Evolutionary conservation across 208 protist genomes (phyloP).

Genomic region (Leishmania lainsoni): DNA sequence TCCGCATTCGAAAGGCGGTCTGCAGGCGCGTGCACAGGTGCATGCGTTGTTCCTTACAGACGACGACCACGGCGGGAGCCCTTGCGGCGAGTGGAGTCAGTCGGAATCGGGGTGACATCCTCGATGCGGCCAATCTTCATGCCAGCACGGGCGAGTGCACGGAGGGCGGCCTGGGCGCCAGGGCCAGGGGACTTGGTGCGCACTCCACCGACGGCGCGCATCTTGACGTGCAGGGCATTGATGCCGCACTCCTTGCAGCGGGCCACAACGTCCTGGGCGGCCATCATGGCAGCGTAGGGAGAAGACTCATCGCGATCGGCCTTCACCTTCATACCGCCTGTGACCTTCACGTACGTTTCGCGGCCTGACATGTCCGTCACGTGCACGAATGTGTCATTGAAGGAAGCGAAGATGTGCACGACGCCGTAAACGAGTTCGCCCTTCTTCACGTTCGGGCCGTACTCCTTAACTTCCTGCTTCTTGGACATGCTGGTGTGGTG

Average conservation of each 20-base stretch:
- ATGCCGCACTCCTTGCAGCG: slow-evolving; percentile 98
- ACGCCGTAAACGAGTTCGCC: slow-evolving; percentile 97
- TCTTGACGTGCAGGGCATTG: slow-evolving; percentile 99
- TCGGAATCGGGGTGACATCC: slow-evolving; percentile 99
- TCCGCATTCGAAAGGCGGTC: not conserved
- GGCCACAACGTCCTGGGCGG: slow-evolving; percentile 99
- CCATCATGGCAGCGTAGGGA: slow-evolving; percentile 99
- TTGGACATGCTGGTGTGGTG: slow-evolving; percentile 93
- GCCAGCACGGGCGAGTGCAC: slow-evolving; percentile 98
- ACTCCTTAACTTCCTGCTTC: slow-evolving; percentile 92
- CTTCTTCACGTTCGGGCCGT: slow-evolving; percentile 90
- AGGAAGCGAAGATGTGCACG: slow-evolving; percentile 97
- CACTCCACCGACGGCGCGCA: slow-evolving; percentile 99
- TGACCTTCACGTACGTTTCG: slow-evolving; percentile 99
- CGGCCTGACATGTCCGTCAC: slow-evolving; percentile 99
- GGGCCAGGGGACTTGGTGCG: slow-evolving; percentile 99
- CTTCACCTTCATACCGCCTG: slow-evolving; percentile 99
- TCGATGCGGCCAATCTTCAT: slow-evolving; percentile 99
- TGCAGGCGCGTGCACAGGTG: not conserved
- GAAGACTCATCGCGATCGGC: slow-evolving; percentile 99
- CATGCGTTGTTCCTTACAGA: slow-evolving; percentile 76
- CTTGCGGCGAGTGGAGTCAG: slow-evolving; percentile 99
- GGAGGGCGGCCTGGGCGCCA: slow-evolving; percentile 99
- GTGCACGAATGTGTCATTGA: slow-evolving; percentile 99
- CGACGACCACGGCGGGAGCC: slow-evolving; percentile 98